A percentile compares a stretch with the other conserved stretches of the same genome.
phyloP scores from a whole-genome alignment of 257 asterid species.

The Solanum rostratum region DNA sequence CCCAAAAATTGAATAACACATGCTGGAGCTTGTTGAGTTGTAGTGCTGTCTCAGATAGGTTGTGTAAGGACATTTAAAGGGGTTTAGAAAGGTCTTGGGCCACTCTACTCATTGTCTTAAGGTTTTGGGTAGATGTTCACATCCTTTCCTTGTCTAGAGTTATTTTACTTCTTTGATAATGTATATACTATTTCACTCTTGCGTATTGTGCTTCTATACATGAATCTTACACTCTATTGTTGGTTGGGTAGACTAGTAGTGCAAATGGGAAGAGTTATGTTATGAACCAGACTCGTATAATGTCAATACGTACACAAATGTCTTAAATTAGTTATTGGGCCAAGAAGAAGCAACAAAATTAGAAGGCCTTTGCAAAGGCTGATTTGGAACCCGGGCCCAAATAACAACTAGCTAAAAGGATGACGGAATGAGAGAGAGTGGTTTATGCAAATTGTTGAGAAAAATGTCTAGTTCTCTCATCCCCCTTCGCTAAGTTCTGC shows the following conservation, averaged over 20 bases:
- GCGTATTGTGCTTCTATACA: neutral
- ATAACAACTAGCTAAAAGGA: too few relatives aligned
- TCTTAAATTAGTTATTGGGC: too few relatives aligned
- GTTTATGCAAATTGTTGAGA: too few relatives aligned
- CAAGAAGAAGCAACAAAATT: too few relatives aligned
- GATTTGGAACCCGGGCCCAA: too few relatives aligned
- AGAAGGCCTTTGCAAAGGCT: too few relatives aligned
- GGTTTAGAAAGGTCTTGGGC: neutral
- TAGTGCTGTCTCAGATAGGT: neutral
- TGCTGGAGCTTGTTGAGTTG: neutral
- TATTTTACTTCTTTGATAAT: neutral
- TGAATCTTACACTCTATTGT: neutral
- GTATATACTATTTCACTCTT: neutral
- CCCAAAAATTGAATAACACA: neutral
- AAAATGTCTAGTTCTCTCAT: too few relatives aligned
- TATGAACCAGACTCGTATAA: too few relatives aligned
- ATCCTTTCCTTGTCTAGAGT: neutral
- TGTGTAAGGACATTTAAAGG: neutral
- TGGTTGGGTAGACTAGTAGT: neutral
- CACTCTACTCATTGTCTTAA: neutral
- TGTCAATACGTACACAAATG: too few relatives aligned
- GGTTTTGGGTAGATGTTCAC: neutral
- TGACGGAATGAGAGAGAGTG: too few relatives aligned
- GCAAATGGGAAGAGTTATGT: neutral
- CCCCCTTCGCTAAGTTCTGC: too few relatives aligned